Evolutionary conservation across 1,284 basidiomycete genomes (phyloP).

Genomic region (Inonotus hispidus): DNA sequence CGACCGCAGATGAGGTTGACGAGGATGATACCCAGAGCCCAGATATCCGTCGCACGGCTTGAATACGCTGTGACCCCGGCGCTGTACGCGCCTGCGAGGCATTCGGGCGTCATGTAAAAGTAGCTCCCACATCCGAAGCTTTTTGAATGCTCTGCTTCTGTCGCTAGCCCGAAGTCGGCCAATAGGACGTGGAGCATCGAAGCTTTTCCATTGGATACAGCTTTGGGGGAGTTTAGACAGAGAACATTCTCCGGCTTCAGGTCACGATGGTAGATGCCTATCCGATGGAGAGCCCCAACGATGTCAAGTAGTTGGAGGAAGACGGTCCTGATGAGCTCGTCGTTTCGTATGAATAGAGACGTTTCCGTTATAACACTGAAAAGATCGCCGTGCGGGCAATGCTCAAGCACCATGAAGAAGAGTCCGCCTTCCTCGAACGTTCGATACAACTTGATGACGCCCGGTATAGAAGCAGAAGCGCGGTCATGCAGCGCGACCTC

Average conservation of each 20-base stretch:
- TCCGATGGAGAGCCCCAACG: conserved; percentile 52
- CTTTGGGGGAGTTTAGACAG: conserved; percentile 28
- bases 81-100: conserved; percentile 40
- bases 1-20: conserved; percentile 63
- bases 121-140: conserved; percentile 50
- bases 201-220: conserved; percentile 26
- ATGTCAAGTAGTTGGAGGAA: conserved; percentile 61
- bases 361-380: conserved; percentile 56
- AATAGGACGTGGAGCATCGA: conserved; percentile 36
- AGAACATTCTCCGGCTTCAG: conserved; percentile 75
- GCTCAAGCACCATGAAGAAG: conserved; percentile 60
- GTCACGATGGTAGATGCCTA: conserved; percentile 65
- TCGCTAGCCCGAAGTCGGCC: conserved; percentile 70
- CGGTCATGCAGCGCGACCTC: conserved; percentile 54
- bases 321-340: conserved; percentile 43
- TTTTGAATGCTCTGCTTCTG: conserved; percentile 38
- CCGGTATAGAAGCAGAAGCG: conserved; percentile 47
- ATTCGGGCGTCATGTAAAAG: conserved; percentile 67
- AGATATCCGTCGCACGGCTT: conserved; percentile 56
- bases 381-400: conserved; percentile 58
- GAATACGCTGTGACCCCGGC: conserved; percentile 37
- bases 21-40: conserved; percentile 66
- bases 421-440: conserved; percentile 51
- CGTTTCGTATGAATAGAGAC: conserved; percentile 42
- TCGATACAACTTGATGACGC: conserved; percentile 54